Base-by-base conservation (phyloP, 345 rosid species). In the Triadica sebifera region DNA sequence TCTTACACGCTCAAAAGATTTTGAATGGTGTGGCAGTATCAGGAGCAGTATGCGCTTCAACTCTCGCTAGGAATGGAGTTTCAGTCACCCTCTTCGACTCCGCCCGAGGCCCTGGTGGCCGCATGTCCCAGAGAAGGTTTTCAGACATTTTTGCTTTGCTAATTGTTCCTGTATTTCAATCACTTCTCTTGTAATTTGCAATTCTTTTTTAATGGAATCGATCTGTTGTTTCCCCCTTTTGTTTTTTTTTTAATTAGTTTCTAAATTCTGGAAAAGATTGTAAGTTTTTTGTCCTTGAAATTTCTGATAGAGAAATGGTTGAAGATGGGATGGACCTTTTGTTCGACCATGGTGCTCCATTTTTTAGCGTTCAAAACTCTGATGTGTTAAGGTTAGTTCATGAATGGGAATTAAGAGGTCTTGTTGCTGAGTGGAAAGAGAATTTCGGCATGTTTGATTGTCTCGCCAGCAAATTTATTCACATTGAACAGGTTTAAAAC, bases 301-400 rank as follows among this genome's bases (percentile, higher is more conserved):
- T 29, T 29, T 29, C 34, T 29, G 34, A 29, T 29, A 93, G 98
- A 67, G 98, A 93, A 82, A 81, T 81, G 51, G 58, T 82, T 49
- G 87, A 83, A 71, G 95, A 89, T 67, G 93, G 95, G 69, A 83
- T 78, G 73, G 95, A 88, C 83, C 75, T 93, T 52, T 65, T 77
- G 80, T 93, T 93, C 73, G 97, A 93, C 45, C 97, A 93, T 66
- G 98, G 98, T 15, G 95, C 98, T 80, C 95, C 92, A 1, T 91
- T 67, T 80, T 91, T 93, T 74, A 80, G 66, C 64, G 79, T 84
- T 53, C 81, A 63, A 77, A 85, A 89, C 70, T 17, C 78, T 49
- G 88, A 87, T 77, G 91, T 73, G 61, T 51, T 87, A 78, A 61
- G 80, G 34, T 89, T 93, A 73, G 87, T 87, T 75, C 73, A 66